phyloP scores from a whole-genome alignment of 176 grass and related monocot species.

The Oryza glaberrima region DNA sequence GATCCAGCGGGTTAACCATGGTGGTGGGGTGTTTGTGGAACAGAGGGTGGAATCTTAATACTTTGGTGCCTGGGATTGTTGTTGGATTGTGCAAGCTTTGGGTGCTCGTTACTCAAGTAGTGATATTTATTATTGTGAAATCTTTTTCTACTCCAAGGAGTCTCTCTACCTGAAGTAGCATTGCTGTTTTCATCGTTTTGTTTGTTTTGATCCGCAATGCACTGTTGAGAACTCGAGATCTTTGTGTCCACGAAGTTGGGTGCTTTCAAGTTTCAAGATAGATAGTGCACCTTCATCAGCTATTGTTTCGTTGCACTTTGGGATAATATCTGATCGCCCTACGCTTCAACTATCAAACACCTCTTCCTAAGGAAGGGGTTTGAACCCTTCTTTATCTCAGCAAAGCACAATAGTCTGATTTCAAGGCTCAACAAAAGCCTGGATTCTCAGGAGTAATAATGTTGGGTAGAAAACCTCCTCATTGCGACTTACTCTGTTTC shows the following conservation, averaged over 20 bases:
- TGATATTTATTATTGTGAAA: conserved; percentile 30
- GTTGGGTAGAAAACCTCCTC: background rate
- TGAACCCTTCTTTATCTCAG: no score
- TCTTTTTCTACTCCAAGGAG: background rate
- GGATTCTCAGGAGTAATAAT: no score
- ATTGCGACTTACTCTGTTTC: background rate
- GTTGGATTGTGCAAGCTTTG: conserved; percentile 38
- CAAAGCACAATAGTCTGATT: no score
- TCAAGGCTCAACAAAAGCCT: no score
- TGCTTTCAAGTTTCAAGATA: background rate
- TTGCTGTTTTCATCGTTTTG: background rate
- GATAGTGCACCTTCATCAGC: background rate
- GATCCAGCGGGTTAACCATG: conserved; percentile 15
- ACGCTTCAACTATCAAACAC: no score
- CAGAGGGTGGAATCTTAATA: background rate
- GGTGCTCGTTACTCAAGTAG: background rate
- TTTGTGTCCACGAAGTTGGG: background rate
- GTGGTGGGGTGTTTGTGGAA: background rate
- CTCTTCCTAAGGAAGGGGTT: no score
- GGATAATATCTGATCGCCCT: no score
- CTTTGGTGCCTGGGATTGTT: background rate
- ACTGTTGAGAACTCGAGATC: background rate
- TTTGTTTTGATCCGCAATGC: background rate
- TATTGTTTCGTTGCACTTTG: no score
- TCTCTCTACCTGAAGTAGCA: background rate